Conservation (phyloP, 176 grass and related monocot genomes). For the Zoysia japonica region DNA sequence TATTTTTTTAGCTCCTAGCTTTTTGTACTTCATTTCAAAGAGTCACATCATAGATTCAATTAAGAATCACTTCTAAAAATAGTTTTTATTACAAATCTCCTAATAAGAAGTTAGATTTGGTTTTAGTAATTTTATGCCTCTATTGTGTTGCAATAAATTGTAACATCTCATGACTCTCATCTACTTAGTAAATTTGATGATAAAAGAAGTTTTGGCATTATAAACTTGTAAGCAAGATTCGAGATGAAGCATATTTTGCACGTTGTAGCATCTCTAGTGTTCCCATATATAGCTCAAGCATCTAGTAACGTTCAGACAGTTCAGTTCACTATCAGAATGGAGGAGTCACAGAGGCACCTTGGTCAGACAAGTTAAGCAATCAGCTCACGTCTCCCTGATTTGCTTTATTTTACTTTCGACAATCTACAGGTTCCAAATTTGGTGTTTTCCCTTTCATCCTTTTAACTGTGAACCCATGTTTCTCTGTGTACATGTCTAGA, state of each 20-base stretch:
- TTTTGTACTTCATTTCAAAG: too few species aligned
- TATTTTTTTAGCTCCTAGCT: too few species aligned
- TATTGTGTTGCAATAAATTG: too few species aligned
- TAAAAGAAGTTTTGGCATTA: too few species aligned
- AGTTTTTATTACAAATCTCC: too few species aligned
- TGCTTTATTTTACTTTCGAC: constrained; percentile 12
- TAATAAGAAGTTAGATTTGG: too few species aligned
- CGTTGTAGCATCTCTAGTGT: constrained; percentile 22
- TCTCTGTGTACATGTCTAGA: constrained; percentile 18
- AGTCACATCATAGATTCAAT: too few species aligned
- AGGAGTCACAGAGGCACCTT: neutral
- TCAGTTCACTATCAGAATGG: neutral
- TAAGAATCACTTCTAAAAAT: too few species aligned
- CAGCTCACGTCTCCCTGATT: constrained; percentile 17
- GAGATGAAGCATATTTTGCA: neutral
- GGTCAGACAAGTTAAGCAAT: constrained; percentile 32
- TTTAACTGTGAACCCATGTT: neutral
- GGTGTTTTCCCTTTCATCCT: neutral
- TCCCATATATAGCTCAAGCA: constrained; percentile 27
- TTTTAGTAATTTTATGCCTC: too few species aligned
- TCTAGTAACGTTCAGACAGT: constrained; percentile 32
- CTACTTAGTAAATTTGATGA: too few species aligned
- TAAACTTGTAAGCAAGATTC: too few species aligned
- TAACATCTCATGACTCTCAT: too few species aligned
- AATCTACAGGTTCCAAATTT: constrained; percentile 27